Evolutionary conservation across 768 basidiomycete genomes (phyloP), one percentile per base, ranked within the genome.

Genomic region (Lyophyllum semitale): DNA sequence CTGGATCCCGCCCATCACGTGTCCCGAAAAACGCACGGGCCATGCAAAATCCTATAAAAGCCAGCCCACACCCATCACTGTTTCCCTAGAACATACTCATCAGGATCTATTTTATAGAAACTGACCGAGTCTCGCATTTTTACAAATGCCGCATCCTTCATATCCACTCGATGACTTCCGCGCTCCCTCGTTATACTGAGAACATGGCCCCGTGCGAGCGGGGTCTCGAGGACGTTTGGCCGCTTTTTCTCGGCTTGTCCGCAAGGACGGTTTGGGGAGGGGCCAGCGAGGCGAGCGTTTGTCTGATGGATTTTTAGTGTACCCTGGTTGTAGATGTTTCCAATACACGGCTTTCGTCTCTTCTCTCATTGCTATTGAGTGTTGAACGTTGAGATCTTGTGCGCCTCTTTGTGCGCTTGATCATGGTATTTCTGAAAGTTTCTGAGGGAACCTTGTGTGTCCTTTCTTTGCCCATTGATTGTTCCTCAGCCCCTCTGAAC

Each of bases 61-160:
- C 42, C n/a, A 55, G 3, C 22, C 7, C 23, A n/a, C 53, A 35
- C 25, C 41, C 53, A 37, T 63, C 9, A 0, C 55, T 23, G 26
- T 43, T 54, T 63, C 59, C 54, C 63, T 59, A 65, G 64, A 65
- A 65, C 64, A 65, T 65, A 65, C 62, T 65, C 64, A 65, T 65
- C 64, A 65, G 64, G 64, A 65, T 65, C 64, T 65, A 65, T 65
- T 65, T 63, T 65, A 65, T 65, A 65, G 64, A 63, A 63, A 65
- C 64, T 65, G 64, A 65, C 64, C 64, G 64, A 65, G 64, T 63
- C 64, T 65, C 64, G 64, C 64, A 65, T 65, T 65, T 65, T 65
- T 63, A 65, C 64, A 65, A 65, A 65, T 65, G 64, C 64, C 64
- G 25, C 64, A 65, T 63, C 62, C 61, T 65, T 65, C 61, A 65